These are phyloP conservation scores for Globisporangium barbulae DNA, from an alignment of 352 stramenopile genomes.

Conservation along the genomic window DNA sequence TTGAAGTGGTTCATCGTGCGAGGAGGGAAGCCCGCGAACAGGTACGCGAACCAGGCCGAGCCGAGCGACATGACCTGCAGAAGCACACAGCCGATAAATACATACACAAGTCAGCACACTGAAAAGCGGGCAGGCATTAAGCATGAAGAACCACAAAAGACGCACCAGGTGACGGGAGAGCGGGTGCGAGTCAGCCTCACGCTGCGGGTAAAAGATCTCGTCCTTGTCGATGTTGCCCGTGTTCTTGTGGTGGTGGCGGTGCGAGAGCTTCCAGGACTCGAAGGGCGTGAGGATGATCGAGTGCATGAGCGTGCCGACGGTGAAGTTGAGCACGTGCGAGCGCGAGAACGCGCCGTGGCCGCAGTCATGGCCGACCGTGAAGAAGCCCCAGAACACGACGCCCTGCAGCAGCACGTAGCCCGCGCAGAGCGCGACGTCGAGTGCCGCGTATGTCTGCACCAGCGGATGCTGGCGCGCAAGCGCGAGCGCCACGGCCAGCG, in stretches of 20 bases:
- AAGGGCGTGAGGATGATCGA: conserved; percentile 80
- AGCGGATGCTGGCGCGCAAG: conserved; percentile 38
- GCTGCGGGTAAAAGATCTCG: conserved; percentile 82
- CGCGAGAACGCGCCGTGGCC: conserved; percentile 79
- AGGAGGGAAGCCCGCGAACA: conserved; percentile 68
- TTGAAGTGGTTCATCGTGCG: conserved; percentile 81
- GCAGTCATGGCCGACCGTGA: conserved; percentile 79
- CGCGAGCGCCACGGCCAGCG: conserved; percentile 41
- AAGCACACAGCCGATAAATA: not conserved
- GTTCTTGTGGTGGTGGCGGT: conserved; percentile 87
- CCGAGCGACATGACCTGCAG: conserved; percentile 33
- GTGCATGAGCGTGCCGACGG: conserved; percentile 72
- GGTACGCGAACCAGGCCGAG: conserved; percentile 68
- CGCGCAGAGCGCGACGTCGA: conserved; percentile 46
- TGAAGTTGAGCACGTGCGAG: conserved; percentile 76
- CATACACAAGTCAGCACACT: not conserved
- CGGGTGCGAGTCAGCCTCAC: conserved; percentile 46
- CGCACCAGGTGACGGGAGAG: conserved; percentile 46
- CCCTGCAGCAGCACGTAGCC: conserved; percentile 71
- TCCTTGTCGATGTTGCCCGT: conserved; percentile 84
- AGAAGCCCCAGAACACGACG: conserved; percentile 83
- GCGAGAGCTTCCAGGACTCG: conserved; percentile 78
- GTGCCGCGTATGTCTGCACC: conserved; percentile 26
- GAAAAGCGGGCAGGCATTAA: not conserved
- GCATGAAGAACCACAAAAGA: not conserved